Base-by-base conservation (phyloP, 1,284 basidiomycete species). In the Phlebopus sp. region DNA sequence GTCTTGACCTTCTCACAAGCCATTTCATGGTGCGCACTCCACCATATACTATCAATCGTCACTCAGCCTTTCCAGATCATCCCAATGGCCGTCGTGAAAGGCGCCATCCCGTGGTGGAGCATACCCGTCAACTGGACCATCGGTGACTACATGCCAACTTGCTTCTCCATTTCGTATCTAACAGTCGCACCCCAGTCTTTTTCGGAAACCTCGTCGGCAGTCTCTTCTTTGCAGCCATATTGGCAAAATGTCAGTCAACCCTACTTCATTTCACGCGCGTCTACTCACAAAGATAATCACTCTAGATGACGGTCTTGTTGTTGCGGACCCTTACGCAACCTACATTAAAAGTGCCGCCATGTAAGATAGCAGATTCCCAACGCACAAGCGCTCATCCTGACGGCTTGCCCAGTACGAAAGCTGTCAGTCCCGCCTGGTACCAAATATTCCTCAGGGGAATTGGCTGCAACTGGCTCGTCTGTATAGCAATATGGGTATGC, bases 381-480 rank as follows among this genome's bases (percentile, higher is more conserved):
- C 25, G 6, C 21, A 23, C 6, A 19, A 31, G 8, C 7, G 15
- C 13, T 19, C 13, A n/a, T 27, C 31, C 34, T n/a, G 47, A 30
- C 51, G 19, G 3, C 46, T 44, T 49, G 18, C 25, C 8, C 44
- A 86, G 84, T 39, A 66, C 77, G 42, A 87, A 86, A 59, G 84
- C 82, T 0, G 68, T 69, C 2, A 77, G 81, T 14, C 85, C 86
- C 1, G 66, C 74, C 34, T 88, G 84, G 84, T 74, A 86, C 60
- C 79, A 90, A 60, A 84, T 90, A 40, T 84, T 90, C 67, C 65
- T 89, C 15, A 74, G 86, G 17, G 87, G 85, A 0, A 86, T 90
- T 53, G 87, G 78, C 4, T 90, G 87, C 56, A 90, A 90, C 56
- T 86, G 84, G 80, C 72, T 90, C 2, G 88, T 90, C 30, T 85